Conservation (phyloP, 2,329 filamentous ascomycete genomes). For the Xylariaceae sp. region DNA sequence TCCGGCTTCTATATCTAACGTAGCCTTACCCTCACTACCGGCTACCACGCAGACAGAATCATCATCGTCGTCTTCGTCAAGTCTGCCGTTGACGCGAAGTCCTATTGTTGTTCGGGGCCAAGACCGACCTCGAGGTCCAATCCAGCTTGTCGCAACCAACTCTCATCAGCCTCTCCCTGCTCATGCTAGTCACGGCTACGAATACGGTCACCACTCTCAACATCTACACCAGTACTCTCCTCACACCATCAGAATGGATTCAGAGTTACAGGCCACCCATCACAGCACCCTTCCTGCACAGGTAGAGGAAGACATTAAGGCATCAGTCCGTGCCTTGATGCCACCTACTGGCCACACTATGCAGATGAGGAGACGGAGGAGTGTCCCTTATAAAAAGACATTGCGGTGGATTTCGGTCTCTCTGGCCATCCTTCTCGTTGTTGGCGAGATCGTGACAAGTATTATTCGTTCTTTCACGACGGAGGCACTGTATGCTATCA, state of each 20-base stretch:
- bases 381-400: not conserved
- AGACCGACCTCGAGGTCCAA: conserved; percentile 7
- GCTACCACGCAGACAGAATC: not conserved
- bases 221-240: not conserved
- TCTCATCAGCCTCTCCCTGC: conserved; percentile 8
- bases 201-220: not conserved
- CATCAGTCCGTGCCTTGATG: conserved; percentile 19
- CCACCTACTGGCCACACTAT: not conserved
- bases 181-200: not conserved
- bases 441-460: not conserved
- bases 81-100: not conserved
- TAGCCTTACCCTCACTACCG: not conserved
- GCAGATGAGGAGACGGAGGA: conserved; percentile 1
- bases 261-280: not conserved
- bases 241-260: conserved; percentile 3
- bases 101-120: conserved; percentile 1
- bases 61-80: not conserved
- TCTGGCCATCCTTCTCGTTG: not conserved
- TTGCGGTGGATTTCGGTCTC: conserved; percentile 13
- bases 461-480: not conserved
- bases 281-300: conserved; percentile 14
- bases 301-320: conserved; percentile 27
- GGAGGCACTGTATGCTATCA: not conserved
- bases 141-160: conserved; percentile 19
- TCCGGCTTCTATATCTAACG: conserved; percentile 7